phyloP scores from a whole-genome alignment of 352 stramenopile species.

The Plasmopara halstedii region DNA sequence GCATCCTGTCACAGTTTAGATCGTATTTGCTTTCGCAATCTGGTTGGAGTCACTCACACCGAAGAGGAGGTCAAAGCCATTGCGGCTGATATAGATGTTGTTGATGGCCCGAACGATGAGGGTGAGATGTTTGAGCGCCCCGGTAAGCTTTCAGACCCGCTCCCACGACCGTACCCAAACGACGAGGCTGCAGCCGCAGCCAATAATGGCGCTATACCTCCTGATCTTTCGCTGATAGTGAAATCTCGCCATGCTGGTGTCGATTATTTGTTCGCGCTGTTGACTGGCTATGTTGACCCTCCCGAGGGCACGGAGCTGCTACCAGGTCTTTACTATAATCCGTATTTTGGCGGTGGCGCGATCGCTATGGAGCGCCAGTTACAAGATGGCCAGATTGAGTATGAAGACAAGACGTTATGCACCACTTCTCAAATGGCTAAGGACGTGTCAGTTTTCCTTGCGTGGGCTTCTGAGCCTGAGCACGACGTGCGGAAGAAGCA shows the following conservation, averaged over 20 bases:
- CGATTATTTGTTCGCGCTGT: constrained; percentile 96
- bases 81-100: constrained; percentile 93
- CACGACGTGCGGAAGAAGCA: constrained; percentile 97
- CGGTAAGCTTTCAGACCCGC: constrained; percentile 93
- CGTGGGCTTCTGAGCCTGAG: constrained; percentile 96
- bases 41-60: constrained; percentile 96
- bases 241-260: constrained; percentile 93
- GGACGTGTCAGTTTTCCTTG: constrained; percentile 96
- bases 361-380: constrained; percentile 99
- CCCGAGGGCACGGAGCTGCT: constrained; percentile 87
- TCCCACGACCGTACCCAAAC: constrained; percentile 96
- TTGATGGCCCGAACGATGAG: constrained; percentile 96
- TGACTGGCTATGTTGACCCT: constrained; percentile 96
- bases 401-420: constrained; percentile 94
- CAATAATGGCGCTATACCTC: constrained; percentile 96
- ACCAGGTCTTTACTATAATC: constrained; percentile 95
- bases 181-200: constrained; percentile 94
- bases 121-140: constrained; percentile 99
- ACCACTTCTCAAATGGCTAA: constrained; percentile 98
- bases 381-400: constrained; percentile 95
- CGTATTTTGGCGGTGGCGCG: constrained; percentile 96
- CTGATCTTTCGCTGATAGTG: constrained; percentile 97
- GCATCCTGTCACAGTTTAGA: constrained; percentile 96
- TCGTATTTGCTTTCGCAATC: constrained; percentile 96
- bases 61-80: constrained; percentile 89